Evolutionary conservation across 139 green algal genomes (phyloP), one percentile per base, ranked within the genome.

Genomic region (Micractinium conductrix): DNA sequence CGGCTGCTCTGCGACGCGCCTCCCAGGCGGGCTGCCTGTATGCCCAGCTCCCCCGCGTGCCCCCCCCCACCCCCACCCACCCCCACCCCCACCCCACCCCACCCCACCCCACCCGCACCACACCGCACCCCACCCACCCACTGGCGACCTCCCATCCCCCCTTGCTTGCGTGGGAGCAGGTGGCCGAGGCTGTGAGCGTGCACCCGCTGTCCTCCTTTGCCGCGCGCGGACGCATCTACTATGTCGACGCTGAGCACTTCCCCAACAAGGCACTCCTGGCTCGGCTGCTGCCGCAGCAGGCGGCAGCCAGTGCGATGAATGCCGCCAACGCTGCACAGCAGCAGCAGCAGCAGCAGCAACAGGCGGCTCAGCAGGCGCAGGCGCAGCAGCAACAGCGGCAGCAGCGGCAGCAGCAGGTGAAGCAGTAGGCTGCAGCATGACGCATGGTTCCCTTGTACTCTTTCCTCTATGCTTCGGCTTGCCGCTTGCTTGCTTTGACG

Each of bases 191-290:
- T 6, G 76, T 81, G 33, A 88, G 50, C 28, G 78, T 93, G 33
- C 86, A 89, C 63, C 89, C 89, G 24, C 87, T 92, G 35, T 53
- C 75, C 58, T 88, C 78, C 17, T 93, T 93, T 71, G 33, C 79
- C 48, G 87, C 84, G 0, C 35, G 55, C 9, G 74, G 73, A 8
- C 65, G 62, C 6, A 28, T 24, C 14, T 83, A 60, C 62, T 78
- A 87, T 10, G 42, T 85, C 26, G 65, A 78, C n/a, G 45, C 84
- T 35, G 42, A 83, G 24, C 44, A 83, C 62, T 83, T 83, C 33
- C 62, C 78, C n/a, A 22, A 83, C 78, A 74, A 83, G 62, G 62
- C 43, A 14, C 62, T 93, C 67, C 76, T 93, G n/a, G 40, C 76
- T 10, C 76, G 43, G 35, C 74, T 93, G 24, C 80, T 84, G 17